A percentile compares a stretch with the other conserved stretches of the same genome.
Conservation (phyloP, 192 early-diverging fungal species). For the Thoreauomyces humboldtii region DNA sequence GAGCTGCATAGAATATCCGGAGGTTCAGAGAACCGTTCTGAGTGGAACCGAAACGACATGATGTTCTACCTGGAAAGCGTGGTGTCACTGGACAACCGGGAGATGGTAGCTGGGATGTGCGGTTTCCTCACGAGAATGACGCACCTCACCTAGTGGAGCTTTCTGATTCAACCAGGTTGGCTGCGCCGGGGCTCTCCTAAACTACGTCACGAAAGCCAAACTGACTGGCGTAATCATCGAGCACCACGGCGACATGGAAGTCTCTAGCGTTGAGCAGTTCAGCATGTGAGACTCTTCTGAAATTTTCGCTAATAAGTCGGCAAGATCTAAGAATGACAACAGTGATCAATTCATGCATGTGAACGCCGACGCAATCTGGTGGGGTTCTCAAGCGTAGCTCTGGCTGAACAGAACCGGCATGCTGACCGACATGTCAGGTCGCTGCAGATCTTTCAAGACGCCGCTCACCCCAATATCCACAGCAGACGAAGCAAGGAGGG, state of each 20-base stretch:
- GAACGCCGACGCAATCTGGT: constrained; percentile 60
- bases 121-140: no score
- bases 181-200: constrained; percentile 40
- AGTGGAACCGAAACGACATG: constrained; percentile 14
- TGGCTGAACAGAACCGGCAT: neutral
- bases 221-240: constrained; percentile 28
- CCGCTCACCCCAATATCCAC: constrained; percentile 82
- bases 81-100: constrained; percentile 30
- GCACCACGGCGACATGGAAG: constrained; percentile 19
- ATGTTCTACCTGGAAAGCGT: constrained; percentile 35
- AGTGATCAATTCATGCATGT: constrained; percentile 47
- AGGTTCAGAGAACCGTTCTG: no score
- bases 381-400: neutral
- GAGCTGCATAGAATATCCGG: neutral
- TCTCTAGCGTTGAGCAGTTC: constrained; percentile 36
- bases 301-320: neutral
- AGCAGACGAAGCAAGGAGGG: constrained; percentile 64
- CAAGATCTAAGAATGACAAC: constrained; percentile 11
- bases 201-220: constrained; percentile 27
- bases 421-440: constrained; percentile 51
- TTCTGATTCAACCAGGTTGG: no score
- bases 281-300: constrained; percentile 37
- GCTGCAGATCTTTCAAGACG: constrained; percentile 71
- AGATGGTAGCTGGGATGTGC: no score
- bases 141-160: no score